Percentiles rank a stretch among this genome's conserved stretches.
phyloP scores from a whole-genome alignment of 2,329 filamentous ascomycete genomes.

The Furcasterigmium furcatum region DNA sequence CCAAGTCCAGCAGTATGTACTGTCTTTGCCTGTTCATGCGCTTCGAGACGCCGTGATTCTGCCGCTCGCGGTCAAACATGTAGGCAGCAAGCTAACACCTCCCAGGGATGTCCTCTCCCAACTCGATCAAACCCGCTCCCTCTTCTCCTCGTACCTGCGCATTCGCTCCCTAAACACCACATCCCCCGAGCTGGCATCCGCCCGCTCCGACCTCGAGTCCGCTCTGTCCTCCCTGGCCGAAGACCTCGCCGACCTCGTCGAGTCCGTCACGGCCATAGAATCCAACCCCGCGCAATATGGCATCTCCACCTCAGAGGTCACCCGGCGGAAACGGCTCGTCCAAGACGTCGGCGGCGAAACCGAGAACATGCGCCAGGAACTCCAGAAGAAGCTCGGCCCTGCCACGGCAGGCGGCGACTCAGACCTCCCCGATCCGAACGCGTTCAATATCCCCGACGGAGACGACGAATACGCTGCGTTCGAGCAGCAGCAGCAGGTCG shows the following conservation, averaged over 20 bases:
- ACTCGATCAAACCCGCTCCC: conserved; percentile 74
- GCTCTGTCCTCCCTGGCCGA: conserved; percentile 69
- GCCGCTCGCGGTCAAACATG: conserved; percentile 5
- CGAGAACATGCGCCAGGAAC: conserved; percentile 82
- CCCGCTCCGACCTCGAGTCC: conserved; percentile 63
- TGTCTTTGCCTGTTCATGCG: too few species aligned
- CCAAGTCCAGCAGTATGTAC: conserved; percentile 64
- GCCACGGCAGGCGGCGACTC: conserved; percentile 30
- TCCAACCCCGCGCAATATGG: conserved; percentile 84
- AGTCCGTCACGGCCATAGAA: conserved; percentile 84
- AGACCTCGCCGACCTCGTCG: conserved; percentile 85
- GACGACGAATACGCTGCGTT: conserved; percentile 73
- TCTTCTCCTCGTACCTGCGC: conserved; percentile 92
- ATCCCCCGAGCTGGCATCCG: conserved; percentile 83
- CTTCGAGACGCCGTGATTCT: too few species aligned
- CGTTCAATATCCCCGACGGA: conserved; percentile 57
- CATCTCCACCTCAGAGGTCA: conserved; percentile 77
- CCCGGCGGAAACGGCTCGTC: conserved; percentile 75
- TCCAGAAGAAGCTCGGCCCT: conserved; percentile 50
- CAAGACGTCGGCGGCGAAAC: conserved; percentile 87
- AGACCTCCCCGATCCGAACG: conserved; percentile 51
- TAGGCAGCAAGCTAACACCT: conserved; percentile 4
- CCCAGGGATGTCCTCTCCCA: conserved; percentile 82
- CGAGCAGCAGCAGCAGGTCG: conserved; percentile 85
- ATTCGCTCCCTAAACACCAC: conserved; percentile 82